Evolutionary conservation across 257 asterid genomes (phyloP), one percentile per base, ranked within the genome.

Genomic region (Solanum virginianum): DNA sequence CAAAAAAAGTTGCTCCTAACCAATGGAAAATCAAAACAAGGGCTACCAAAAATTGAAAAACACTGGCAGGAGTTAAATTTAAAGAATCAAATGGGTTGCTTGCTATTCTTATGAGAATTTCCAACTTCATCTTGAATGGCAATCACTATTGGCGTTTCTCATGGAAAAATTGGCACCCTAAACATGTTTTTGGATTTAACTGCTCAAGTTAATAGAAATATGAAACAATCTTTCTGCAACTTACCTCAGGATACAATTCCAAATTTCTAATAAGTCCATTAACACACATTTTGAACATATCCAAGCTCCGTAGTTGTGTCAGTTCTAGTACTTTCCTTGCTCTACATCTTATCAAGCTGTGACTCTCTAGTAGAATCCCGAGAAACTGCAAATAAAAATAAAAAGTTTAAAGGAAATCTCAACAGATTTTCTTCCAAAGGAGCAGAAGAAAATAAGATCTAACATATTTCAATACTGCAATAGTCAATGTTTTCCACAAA

Each of bases 231-330:
- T 32, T 63, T 41, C 80, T 66, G 72, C 83, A 89, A 84, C 91
- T 83, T 82, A 95, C 98, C 98, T 94, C 93, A 55, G 96, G 95
- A 90, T 91, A 92, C 83, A 89, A 88, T 81, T 97, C 94, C 91
- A 95, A 90, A 86, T 90, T 91, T 90, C 89, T 90, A 59, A 93
- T 85, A 72, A 97, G 91, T 84, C 87, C 85, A 81, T 95, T 88
- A 26, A 91, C 79, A 88, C 94, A 94, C 79, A 88, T 89, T 63
- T 87, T 92, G 84, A 94, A 92, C 94, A 95, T 87, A 66, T 86
- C 89, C 81, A 88, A 85, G 85, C 89, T 91, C 84, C 69, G 93
- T 79, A 93, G 80, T 90, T 89, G 92, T 69, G 89, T 92, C 51
- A 89, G 88, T 66, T 83, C 88, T 89, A 97, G 90, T 79, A 89